Evolutionary conservation across 805 yeast species (phyloP).

Genomic region (Metschnikowia kunwiensis): DNA sequence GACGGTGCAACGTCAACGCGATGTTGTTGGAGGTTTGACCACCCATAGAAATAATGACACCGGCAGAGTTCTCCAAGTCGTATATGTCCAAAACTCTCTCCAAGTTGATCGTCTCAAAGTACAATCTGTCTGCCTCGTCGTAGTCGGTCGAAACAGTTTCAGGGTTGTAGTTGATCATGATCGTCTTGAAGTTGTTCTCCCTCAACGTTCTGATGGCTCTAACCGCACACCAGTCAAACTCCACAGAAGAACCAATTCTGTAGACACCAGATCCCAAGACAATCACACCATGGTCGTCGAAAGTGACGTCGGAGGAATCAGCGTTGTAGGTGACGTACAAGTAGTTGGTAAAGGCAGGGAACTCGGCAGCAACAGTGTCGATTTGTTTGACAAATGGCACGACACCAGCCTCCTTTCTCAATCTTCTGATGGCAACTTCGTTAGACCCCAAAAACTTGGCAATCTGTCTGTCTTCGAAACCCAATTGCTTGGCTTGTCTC

Average conservation of each 20-base stretch:
- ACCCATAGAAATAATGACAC: slow-evolving; percentile 97
- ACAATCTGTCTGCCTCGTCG: slow-evolving; percentile 95
- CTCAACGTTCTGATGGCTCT: slow-evolving; percentile 93
- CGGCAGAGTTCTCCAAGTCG: slow-evolving; percentile 83
- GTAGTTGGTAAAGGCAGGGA: slow-evolving; percentile 95
- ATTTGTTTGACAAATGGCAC: slow-evolving; percentile 93
- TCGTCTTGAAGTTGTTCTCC: slow-evolving; percentile 80
- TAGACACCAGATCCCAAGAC: slow-evolving; percentile 98
- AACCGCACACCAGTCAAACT: slow-evolving; percentile 99
- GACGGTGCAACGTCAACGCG: slow-evolving; percentile 85
- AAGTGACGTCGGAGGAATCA: slow-evolving; percentile 78
- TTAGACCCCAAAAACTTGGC: slow-evolving; percentile 85
- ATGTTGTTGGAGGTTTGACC: slow-evolving; percentile 98
- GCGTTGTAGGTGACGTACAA: slow-evolving; percentile 94
- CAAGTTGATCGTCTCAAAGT: slow-evolving; percentile 90
- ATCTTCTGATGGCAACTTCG: slow-evolving; percentile 87
- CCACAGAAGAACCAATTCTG: slow-evolving; percentile 98
- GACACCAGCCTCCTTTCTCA: slow-evolving; percentile 82
- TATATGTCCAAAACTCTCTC: slow-evolving; percentile 95
- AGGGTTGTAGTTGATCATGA: slow-evolving; percentile 97
- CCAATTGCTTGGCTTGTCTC: slow-evolving; percentile 90
- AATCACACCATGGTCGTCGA: slow-evolving; percentile 90
- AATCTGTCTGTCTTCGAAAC: slow-evolving; percentile 94
- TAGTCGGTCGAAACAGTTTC: slow-evolving; percentile 99
- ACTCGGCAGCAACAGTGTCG: slow-evolving; percentile 98